These are phyloP conservation scores for Penicillium chermesinum DNA, from an alignment of 495 filamentous ascomycete genomes.

Conservation along the genomic window DNA sequence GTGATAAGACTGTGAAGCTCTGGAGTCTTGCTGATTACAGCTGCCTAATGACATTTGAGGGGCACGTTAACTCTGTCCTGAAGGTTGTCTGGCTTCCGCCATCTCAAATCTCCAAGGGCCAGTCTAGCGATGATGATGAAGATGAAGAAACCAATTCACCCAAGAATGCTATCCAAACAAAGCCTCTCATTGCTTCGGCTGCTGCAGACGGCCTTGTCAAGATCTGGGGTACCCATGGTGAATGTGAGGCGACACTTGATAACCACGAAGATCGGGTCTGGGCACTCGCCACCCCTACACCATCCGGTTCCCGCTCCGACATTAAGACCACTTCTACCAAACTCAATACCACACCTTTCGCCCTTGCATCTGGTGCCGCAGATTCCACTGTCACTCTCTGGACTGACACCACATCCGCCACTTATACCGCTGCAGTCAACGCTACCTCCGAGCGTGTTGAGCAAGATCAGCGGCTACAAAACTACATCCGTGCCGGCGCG, in stretches of 20 bases:
- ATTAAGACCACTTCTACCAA: constrained; percentile 28
- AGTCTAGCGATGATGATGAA: constrained; percentile 31
- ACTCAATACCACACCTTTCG: constrained; percentile 41
- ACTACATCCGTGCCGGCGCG: constrained; percentile 77
- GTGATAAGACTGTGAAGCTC: constrained; percentile 92
- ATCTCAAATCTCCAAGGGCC: constrained; percentile 36
- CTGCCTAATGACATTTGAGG: constrained; percentile 90
- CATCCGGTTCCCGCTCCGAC: constrained; percentile 40
- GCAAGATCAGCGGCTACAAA: constrained; percentile 87
- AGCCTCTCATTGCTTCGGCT: constrained; percentile 70
- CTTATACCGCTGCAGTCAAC: constrained; percentile 60
- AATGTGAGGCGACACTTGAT: constrained; percentile 81
- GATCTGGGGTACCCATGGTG: constrained; percentile 85
- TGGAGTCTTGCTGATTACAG: constrained; percentile 93
- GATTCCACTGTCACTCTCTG: constrained; percentile 93
- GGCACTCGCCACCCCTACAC: constrained; percentile 69
- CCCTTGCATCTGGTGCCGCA: constrained; percentile 80
- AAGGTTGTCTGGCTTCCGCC: constrained; percentile 87
- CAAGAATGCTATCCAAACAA: constrained; percentile 27
- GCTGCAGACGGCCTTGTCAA: constrained; percentile 97
- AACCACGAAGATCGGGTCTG: constrained; percentile 94
- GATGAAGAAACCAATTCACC: constrained; percentile 28
- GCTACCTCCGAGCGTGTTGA: constrained; percentile 77
- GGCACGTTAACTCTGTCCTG: constrained; percentile 90
- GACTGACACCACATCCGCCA: constrained; percentile 83